A percentile compares a stretch with the other conserved stretches of the same genome.
Evolutionary conservation across 139 green algal species (phyloP).

Genomic region (Tetratostichococcus sp.): DNA sequence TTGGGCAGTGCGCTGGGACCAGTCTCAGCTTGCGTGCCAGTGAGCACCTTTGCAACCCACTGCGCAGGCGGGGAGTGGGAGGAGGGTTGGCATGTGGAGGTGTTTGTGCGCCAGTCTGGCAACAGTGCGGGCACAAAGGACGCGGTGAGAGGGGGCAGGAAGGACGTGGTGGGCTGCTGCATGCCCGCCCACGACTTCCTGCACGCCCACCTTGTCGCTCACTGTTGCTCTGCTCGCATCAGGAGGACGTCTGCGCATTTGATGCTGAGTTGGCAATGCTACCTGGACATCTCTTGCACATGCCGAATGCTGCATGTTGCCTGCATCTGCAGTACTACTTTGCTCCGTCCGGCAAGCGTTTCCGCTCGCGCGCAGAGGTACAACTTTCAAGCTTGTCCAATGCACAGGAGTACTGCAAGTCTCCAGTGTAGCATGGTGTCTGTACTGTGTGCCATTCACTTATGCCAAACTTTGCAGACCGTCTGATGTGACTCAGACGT

Average conservation of each 20-base stretch:
- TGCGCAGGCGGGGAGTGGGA: constrained; percentile 22
- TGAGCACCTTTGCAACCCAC: too few relatives aligned
- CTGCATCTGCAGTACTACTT: constrained; percentile 49
- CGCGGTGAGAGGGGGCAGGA: constrained; percentile 20
- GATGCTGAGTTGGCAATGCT: too few relatives aligned
- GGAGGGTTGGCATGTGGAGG: constrained; percentile 47
- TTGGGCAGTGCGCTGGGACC: too few relatives aligned
- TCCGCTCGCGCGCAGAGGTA: constrained; percentile 49
- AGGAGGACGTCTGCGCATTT: too few relatives aligned
- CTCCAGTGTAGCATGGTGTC: too few relatives aligned
- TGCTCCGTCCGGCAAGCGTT: constrained; percentile 36
- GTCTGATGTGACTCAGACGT: too few relatives aligned
- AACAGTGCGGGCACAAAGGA: constrained; percentile 43
- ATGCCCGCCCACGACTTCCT: too few relatives aligned
- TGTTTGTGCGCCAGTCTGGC: constrained; percentile 40
- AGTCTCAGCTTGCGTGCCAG: too few relatives aligned
- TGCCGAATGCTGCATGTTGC: not conserved
- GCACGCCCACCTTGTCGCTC: not conserved
- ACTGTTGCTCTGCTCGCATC: too few relatives aligned
- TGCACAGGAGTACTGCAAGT: not conserved
- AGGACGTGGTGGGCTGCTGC: constrained; percentile 3
- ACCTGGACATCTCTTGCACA: too few relatives aligned
- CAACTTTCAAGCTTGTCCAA: not conserved
- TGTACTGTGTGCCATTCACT: too few relatives aligned
- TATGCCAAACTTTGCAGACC: too few relatives aligned